These are phyloP conservation scores for Astrephomene gubernaculifera DNA, from an alignment of 139 green algal species.

Conservation along the genomic window DNA sequence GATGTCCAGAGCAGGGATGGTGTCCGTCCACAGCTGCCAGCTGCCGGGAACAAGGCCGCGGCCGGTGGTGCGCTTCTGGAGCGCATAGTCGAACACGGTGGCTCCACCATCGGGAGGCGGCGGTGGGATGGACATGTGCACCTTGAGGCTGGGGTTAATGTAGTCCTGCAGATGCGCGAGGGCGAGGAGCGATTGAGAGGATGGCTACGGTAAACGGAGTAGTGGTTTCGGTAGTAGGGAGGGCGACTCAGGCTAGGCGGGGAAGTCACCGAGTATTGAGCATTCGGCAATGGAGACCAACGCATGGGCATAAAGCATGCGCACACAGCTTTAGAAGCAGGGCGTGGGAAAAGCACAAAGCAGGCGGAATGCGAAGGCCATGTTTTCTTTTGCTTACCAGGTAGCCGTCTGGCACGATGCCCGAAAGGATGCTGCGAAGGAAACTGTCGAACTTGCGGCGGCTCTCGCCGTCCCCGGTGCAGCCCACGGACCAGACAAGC, in stretches of 20 bases:
- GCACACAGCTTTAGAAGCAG: too few species aligned
- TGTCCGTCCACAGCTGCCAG: constrained; percentile 70
- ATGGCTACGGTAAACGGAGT: too few species aligned
- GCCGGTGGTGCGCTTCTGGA: constrained; percentile 52
- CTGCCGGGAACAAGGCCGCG: constrained; percentile 24
- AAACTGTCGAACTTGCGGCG: constrained; percentile 73
- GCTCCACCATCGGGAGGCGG: constrained; percentile 36
- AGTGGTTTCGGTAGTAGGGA: too few species aligned
- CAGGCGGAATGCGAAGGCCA: too few species aligned
- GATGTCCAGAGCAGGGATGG: constrained; percentile 61
- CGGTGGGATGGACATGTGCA: constrained; percentile 16
- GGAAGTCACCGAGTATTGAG: too few species aligned
- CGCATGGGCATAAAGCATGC: too few species aligned
- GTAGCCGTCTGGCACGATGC: constrained; percentile 40
- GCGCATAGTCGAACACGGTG: constrained; percentile 72
- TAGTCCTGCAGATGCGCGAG: constrained; percentile 41
- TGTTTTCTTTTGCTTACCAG: constrained; percentile 16
- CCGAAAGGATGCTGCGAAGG: constrained; percentile 52
- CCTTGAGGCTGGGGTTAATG: neutral
- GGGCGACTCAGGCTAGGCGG: too few species aligned
- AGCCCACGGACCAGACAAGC: constrained; percentile 73
- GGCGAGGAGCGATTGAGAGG: too few species aligned
- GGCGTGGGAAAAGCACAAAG: too few species aligned
- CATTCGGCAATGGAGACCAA: too few species aligned
- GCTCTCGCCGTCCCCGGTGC: constrained; percentile 67